phyloP scores from a whole-genome alignment of 2,329 filamentous ascomycete genomes.

The Stromatinia cepivora region DNA sequence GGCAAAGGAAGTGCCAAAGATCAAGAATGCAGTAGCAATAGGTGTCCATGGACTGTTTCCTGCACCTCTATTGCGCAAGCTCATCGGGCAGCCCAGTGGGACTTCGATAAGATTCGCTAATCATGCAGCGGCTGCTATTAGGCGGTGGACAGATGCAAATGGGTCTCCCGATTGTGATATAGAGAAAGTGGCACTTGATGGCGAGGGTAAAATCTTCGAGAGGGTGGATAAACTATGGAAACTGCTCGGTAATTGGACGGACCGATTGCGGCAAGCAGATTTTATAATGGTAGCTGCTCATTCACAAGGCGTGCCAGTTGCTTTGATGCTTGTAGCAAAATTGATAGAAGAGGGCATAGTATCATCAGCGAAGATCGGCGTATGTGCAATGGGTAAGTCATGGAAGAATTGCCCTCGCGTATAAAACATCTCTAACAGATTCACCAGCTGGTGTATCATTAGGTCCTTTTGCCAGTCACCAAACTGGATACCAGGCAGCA shows the following conservation, averaged over 20 bases:
- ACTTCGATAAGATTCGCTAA: conserved; percentile 93
- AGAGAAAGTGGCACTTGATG: conserved; percentile 91
- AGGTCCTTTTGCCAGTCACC: conserved; percentile 69
- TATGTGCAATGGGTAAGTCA: conserved; percentile 70
- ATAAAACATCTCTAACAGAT: conserved; percentile 4
- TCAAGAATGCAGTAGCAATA: conserved; percentile 87
- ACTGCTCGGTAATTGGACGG: conserved; percentile 89
- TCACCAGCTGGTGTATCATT: conserved; percentile 83
- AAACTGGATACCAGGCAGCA: conserved; percentile 24
- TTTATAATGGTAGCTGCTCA: conserved; percentile 92
- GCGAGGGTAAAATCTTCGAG: conserved; percentile 88
- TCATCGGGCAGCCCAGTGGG: conserved; percentile 92
- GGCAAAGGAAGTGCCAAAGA: conserved; percentile 64
- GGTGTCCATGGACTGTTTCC: conserved; percentile 95
- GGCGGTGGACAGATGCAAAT: conserved; percentile 74
- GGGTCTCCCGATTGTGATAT: conserved; percentile 77
- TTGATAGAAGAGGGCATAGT: conserved; percentile 88
- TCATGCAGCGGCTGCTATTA: conserved; percentile 79
- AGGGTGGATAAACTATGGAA: conserved; percentile 93
- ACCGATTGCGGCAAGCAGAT: conserved; percentile 83
- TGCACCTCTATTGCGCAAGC: conserved; percentile 78
- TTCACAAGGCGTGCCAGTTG: conserved; percentile 92
- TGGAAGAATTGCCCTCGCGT: neutral
- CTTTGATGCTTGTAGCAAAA: conserved; percentile 88
- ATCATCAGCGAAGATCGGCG: conserved; percentile 71